Conservation (phyloP, 108 stramenopile species). For the Ochromonas danica region DNA sequence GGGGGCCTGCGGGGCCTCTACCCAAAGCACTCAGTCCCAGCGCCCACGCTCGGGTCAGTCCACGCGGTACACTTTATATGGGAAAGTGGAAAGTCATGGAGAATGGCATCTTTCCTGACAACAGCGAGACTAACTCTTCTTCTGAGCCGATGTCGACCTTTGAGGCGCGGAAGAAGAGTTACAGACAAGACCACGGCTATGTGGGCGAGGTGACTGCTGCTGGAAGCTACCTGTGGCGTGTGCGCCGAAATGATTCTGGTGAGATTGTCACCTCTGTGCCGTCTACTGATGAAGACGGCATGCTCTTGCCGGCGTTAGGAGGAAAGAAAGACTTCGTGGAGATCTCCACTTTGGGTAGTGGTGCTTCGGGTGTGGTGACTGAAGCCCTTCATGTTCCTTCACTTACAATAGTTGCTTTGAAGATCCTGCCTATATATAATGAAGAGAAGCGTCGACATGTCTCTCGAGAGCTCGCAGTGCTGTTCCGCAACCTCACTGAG, state of each 20-base stretch:
- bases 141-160: neutral
- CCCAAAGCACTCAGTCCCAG: neutral
- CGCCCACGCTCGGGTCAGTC: neutral
- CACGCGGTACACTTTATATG: neutral
- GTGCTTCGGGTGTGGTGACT: constrained; percentile 60
- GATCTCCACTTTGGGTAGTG: constrained; percentile 56
- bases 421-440: constrained; percentile 60
- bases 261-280: neutral
- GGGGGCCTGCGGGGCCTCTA: neutral
- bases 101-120: neutral
- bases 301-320: neutral
- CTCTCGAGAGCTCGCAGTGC: constrained; percentile 53
- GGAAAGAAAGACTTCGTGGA: constrained; percentile 53
- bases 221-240: neutral
- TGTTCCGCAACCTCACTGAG: constrained; percentile 46
- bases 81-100: neutral
- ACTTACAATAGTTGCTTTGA: constrained; percentile 64
- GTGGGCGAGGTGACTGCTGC: neutral
- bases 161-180: neutral
- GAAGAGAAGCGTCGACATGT: constrained; percentile 56
- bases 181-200: neutral
- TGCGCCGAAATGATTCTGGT: neutral
- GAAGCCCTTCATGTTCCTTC: constrained; percentile 64
- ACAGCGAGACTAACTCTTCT: no score
- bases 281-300: neutral